Evolutionary conservation across 768 basidiomycete species (phyloP).

Genomic region (Leccinum ochraceum): DNA sequence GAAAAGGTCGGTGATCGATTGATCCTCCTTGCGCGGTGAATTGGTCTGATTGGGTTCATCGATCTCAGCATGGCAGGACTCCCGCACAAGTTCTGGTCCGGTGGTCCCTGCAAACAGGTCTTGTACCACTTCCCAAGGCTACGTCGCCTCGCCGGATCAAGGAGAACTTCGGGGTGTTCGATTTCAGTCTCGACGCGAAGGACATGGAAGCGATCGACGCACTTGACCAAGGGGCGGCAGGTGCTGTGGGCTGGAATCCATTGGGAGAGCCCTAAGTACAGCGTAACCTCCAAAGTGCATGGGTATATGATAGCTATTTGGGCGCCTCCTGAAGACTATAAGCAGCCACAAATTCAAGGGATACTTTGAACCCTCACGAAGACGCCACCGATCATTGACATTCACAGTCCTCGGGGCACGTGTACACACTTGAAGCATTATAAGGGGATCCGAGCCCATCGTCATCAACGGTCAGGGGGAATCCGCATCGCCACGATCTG

Average conservation of each 20-base stretch:
- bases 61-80: constrained; percentile 28
- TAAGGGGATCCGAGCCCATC: neutral
- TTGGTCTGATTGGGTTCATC: constrained; percentile 1
- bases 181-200: constrained; percentile 63
- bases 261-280: constrained; percentile 40
- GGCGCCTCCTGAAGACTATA: too few species aligned
- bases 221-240: constrained; percentile 67
- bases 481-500: neutral
- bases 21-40: neutral
- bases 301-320: neutral
- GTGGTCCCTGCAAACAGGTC: constrained; percentile 52
- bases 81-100: constrained; percentile 49
- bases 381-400: neutral
- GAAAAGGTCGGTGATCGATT: constrained; percentile 46
- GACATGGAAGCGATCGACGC: constrained; percentile 67
- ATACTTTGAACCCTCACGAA: neutral
- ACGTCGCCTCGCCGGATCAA: constrained; percentile 62
- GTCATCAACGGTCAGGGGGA: neutral
- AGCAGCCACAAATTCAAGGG: neutral
- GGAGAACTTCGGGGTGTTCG: constrained; percentile 72
- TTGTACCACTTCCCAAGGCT: constrained; percentile 79
- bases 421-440: neutral
- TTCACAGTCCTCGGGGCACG: neutral
- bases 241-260: constrained; percentile 83
- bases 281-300: neutral